Evolutionary conservation across 140 eudicot species (phyloP).

Genomic region (Erigeron philadelphicus): DNA sequence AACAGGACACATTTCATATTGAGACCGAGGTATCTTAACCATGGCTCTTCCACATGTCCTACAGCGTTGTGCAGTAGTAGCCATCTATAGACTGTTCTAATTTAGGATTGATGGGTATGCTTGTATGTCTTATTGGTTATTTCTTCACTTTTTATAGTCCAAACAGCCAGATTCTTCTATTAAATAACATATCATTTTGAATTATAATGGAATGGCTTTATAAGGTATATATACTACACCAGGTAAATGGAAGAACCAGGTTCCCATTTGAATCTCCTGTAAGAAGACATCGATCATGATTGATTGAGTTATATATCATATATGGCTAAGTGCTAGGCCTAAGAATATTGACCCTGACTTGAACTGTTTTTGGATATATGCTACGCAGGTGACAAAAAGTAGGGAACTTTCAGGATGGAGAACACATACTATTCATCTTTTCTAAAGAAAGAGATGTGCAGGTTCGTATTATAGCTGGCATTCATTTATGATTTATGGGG

Average conservation of each 20-base stretch:
- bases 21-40: constrained; percentile 34
- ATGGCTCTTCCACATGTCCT: constrained; percentile 33
- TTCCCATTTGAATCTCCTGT: constrained; percentile 25
- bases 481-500: no score
- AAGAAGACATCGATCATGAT: constrained; percentile 7
- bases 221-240: not conserved
- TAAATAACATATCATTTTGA: not conserved
- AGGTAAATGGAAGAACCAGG: constrained; percentile 27
- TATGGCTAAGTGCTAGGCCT: no score
- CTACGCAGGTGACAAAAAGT: no score
- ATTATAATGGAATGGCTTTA: constrained; percentile 23
- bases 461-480: no score
- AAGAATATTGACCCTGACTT: no score
- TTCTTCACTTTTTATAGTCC: constrained; percentile 23
- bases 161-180: not conserved
- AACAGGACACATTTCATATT: constrained; percentile 32
- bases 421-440: no score
- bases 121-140: constrained; percentile 18
- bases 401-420: no score
- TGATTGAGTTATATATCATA: no score
- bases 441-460: no score
- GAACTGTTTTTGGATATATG: no score
- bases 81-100: constrained; percentile 17
- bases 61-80: constrained; percentile 28
- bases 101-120: constrained; percentile 7